Conservation (phyloP, 2,329 filamentous ascomycete species). For the Fusarium subtropicale region DNA sequence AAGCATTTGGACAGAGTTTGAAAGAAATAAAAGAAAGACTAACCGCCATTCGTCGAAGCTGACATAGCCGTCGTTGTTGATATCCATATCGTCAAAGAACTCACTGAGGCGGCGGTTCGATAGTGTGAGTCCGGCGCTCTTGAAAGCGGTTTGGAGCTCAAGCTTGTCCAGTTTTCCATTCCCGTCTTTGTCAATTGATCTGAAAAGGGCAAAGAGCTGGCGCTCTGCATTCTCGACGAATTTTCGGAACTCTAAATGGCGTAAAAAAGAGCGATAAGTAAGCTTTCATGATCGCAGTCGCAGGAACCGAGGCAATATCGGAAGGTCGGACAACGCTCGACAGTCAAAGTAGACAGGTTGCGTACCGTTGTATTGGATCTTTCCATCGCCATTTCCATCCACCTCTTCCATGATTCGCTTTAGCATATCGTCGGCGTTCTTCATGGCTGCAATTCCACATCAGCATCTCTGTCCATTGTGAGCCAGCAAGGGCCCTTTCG, state of each 20-base stretch:
- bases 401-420: constrained; percentile 83
- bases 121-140: constrained; percentile 80
- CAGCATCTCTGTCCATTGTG: constrained; percentile 36
- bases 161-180: constrained; percentile 87
- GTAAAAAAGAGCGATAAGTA: constrained; percentile 29
- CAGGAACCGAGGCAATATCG: constrained; percentile 33
- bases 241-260: constrained; percentile 78
- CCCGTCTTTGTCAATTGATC: constrained; percentile 84
- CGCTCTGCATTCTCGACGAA: constrained; percentile 91
- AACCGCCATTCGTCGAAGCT: constrained; percentile 98
- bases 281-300: constrained; percentile 29
- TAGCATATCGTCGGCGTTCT: constrained; percentile 91
- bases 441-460: constrained; percentile 66
- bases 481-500: constrained; percentile 29
- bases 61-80: constrained; percentile 87
- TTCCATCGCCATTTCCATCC: constrained; percentile 87
- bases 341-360: constrained; percentile 32
- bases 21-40: constrained; percentile 54
- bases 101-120: constrained; percentile 80
- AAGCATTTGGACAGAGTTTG: constrained; percentile 18
- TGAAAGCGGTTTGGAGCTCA: constrained; percentile 85
- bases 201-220: constrained; percentile 84
- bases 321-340: constrained; percentile 19
- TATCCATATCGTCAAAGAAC: constrained; percentile 92
- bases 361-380: constrained; percentile 90